Base-by-base conservation (phyloP, 2,329 filamentous ascomycete genomes). In the Stachybotrys elegans region DNA sequence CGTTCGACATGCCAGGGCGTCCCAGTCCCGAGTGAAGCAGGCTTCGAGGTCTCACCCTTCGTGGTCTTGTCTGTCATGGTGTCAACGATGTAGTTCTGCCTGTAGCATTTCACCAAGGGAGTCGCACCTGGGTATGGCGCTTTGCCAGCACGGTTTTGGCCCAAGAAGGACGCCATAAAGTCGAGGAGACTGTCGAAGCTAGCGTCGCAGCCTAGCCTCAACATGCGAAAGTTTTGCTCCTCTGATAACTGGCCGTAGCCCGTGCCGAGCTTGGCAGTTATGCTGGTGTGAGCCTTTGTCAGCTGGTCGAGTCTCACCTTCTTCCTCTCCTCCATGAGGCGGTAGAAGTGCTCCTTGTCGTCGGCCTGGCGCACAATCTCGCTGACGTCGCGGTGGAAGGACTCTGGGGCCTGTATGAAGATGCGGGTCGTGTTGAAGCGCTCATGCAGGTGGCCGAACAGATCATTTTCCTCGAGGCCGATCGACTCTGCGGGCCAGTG, bases 401-500 rank as follows among this genome's bases (percentile, higher is more conserved):
- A 29, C 5, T 45, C 39, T 12, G 40, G 23, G 20, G 45, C 46
- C 20, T 48, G 43, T 34, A 48, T 42, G 22, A 40, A 45, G 14
- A 45, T 39, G 23, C 37, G 37, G 11, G 22, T 35, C 12, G 46
- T 48, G 39, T 48, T 48, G 38, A 48, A 48, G 20, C 46, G 46
- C 4, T 45, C 29, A 23, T 48, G 43, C 3, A 48, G 43, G 19
- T 48, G 29, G 22, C 43, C 43, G 14, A 45, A 45, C 4, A 48
- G 39, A 32, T 41, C 45, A 3, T 44, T 43, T 14, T 21, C 7
- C 4, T 22, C n/a, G 3, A 41, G 12, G 42, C 39, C 45, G 3
- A 46, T 23, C 8, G n/a, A 5, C 25, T 14, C 34, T 13, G 25
- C 29, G 5, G 37, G 37, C 43, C 25, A 45, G 8, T 22, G 14